Evolutionary conservation across 768 basidiomycete genomes (phyloP).

Genomic region (Mycena chlorophos): DNA sequence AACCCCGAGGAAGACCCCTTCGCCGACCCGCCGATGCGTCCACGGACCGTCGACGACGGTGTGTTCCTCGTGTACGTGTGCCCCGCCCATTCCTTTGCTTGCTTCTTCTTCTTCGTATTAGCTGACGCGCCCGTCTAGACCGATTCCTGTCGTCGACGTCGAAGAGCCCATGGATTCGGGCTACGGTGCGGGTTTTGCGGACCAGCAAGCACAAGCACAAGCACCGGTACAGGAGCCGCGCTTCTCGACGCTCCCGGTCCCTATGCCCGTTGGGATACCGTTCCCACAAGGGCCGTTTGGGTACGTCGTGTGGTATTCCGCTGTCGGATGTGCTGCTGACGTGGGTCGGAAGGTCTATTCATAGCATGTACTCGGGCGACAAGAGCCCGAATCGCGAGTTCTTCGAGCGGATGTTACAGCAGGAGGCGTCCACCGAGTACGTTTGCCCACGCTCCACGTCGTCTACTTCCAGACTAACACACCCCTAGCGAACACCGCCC

Average conservation of each 20-base stretch:
- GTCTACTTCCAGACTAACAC: no score
- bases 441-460: no score
- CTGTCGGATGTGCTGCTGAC: background rate
- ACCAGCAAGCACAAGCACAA: no score
- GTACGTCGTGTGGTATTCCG: no score
- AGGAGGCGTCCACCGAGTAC: background rate
- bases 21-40: constrained; percentile 4
- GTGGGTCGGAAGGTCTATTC: constrained; percentile 16
- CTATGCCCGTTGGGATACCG: background rate
- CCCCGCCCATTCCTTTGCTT: no score
- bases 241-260: no score
- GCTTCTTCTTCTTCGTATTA: no score
- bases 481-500: constrained; percentile 16
- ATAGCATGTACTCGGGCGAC: constrained; percentile 5
- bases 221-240: no score
- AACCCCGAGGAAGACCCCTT: constrained; percentile 8
- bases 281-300: no score
- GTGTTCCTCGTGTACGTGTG: constrained; percentile 3
- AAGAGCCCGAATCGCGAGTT: background rate
- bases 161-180: background rate
- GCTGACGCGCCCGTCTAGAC: no score
- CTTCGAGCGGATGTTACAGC: background rate
- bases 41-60: background rate
- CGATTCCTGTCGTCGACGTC: background rate
- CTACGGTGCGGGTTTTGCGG: no score